These are phyloP conservation scores for Talaromyces piceae DNA, from an alignment of 2,329 filamentous ascomycete species.

Conservation along the genomic window DNA sequence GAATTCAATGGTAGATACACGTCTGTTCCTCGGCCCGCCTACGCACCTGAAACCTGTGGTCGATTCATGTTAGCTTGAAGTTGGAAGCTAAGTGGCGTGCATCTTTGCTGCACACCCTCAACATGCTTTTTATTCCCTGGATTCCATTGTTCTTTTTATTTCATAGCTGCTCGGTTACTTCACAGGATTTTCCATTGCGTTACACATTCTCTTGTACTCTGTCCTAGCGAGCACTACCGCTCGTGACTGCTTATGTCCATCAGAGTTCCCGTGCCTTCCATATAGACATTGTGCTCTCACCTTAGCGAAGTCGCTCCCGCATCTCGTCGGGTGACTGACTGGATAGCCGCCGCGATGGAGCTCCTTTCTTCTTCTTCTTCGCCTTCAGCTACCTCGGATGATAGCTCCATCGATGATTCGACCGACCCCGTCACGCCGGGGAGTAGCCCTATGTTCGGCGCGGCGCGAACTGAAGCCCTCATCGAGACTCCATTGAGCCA, in stretches of 20 bases:
- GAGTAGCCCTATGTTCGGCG: slow-evolving; percentile 20
- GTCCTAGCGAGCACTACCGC: background rate
- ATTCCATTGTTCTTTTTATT: background rate
- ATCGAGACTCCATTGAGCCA: slow-evolving; percentile 12
- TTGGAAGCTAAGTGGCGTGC: background rate
- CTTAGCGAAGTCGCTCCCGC: too few species aligned
- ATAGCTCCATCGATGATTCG: slow-evolving; percentile 16
- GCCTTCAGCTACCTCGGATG: slow-evolving; percentile 15
- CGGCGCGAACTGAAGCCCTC: slow-evolving; percentile 18
- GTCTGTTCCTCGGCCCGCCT: too few species aligned
- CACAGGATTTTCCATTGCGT: too few species aligned
- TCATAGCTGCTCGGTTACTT: too few species aligned
- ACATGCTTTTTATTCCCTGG: background rate
- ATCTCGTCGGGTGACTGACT: too few species aligned
- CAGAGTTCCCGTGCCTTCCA: background rate
- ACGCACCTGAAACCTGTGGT: background rate
- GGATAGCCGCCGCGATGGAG: slow-evolving; percentile 14
- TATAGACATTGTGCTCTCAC: background rate
- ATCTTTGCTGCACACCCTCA: background rate
- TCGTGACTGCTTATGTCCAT: background rate
- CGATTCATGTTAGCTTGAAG: background rate
- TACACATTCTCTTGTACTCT: background rate
- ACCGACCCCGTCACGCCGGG: slow-evolving; percentile 21
- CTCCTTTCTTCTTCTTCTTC: slow-evolving; percentile 16
- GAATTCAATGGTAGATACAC: too few species aligned